Evolutionary conservation across 1,139 yeast genomes (phyloP).

Genomic region (Hyphopichia wangnamkhiaoensis): DNA sequence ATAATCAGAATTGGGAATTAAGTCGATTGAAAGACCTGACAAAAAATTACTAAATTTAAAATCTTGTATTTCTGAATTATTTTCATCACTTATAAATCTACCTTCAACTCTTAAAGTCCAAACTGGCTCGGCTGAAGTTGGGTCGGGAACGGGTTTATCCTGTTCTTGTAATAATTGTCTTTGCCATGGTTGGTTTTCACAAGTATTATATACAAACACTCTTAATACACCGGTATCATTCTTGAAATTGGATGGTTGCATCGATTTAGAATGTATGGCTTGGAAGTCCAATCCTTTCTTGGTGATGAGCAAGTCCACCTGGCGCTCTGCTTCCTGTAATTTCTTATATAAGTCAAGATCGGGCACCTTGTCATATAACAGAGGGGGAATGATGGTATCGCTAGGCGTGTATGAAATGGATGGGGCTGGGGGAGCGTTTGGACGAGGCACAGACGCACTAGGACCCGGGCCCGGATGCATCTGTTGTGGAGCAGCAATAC

Average conservation of each 20-base stretch:
- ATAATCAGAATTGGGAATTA: slow-evolving; percentile 48
- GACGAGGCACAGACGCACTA: slow-evolving; percentile 19
- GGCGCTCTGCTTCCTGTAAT: slow-evolving; percentile 74
- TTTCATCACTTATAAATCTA: slow-evolving; percentile 50
- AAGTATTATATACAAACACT: slow-evolving; percentile 78
- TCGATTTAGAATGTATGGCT: slow-evolving; percentile 58
- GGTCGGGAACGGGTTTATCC: slow-evolving; percentile 21
- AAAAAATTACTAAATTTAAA: slow-evolving; percentile 72
- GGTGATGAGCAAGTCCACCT: slow-evolving; percentile 76
- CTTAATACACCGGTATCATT: slow-evolving; percentile 62
- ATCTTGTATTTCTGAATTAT: slow-evolving; percentile 15
- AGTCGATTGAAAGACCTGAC: slow-evolving; percentile 81
- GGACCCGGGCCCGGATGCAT: slow-evolving; percentile 11
- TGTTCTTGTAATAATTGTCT: slow-evolving; percentile 35
- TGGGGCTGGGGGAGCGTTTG: slow-evolving; percentile 42
- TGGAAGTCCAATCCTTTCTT: slow-evolving; percentile 85
- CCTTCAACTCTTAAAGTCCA: slow-evolving; percentile 95
- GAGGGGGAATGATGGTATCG: slow-evolving; percentile 64
- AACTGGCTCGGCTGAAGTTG: slow-evolving; percentile 43
- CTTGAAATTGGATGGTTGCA: slow-evolving; percentile 45
- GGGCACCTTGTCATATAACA: slow-evolving; percentile 65
- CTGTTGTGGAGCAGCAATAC: background rate
- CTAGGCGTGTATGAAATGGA: slow-evolving; percentile 62
- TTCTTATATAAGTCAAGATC: slow-evolving; percentile 71
- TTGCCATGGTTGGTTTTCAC: slow-evolving; percentile 94